phyloP scores from a whole-genome alignment of 768 basidiomycete species.

The Russula dissimulans region DNA sequence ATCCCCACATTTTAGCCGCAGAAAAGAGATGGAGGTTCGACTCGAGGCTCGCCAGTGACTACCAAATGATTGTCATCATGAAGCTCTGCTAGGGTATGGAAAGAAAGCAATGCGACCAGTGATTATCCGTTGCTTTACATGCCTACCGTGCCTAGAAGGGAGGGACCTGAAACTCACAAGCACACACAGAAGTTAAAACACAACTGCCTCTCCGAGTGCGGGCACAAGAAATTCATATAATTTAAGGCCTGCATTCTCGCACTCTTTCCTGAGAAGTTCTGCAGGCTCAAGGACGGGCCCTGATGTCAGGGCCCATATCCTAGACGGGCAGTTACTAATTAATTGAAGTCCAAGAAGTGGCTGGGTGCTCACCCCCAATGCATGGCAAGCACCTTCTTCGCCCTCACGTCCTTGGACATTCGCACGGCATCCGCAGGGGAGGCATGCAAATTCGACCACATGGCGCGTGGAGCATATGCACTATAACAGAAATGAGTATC shows the following conservation, averaged over 20 bases:
- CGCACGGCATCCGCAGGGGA: slow-evolving; percentile 60
- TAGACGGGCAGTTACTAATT: slow-evolving; percentile 15
- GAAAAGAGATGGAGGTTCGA: no score
- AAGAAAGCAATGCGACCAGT: no score
- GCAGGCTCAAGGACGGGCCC: slow-evolving; percentile 58
- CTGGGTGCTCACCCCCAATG: slow-evolving; percentile 50
- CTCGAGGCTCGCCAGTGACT: no score
- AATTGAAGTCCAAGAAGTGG: not conserved
- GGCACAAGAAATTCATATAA: slow-evolving; percentile 46
- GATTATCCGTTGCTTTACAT: no score
- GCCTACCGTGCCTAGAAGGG: no score
- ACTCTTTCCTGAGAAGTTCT: slow-evolving; percentile 40
- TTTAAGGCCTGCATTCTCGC: slow-evolving; percentile 39
- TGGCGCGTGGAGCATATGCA: slow-evolving; percentile 46
- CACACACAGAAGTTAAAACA: slow-evolving; percentile 10
- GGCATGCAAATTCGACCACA: slow-evolving; percentile 54
- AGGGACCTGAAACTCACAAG: no score
- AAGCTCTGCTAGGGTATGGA: no score
- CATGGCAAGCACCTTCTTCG: slow-evolving; percentile 55
- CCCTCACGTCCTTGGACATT: slow-evolving; percentile 53
- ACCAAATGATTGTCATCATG: no score
- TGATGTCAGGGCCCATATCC: slow-evolving; percentile 44
- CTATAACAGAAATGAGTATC: slow-evolving; percentile 29
- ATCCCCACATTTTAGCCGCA: no score
- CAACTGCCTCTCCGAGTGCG: slow-evolving; percentile 51